Base-by-base conservation (phyloP, 129 eudicot genomes). In the Flaveria trinervia region DNA sequence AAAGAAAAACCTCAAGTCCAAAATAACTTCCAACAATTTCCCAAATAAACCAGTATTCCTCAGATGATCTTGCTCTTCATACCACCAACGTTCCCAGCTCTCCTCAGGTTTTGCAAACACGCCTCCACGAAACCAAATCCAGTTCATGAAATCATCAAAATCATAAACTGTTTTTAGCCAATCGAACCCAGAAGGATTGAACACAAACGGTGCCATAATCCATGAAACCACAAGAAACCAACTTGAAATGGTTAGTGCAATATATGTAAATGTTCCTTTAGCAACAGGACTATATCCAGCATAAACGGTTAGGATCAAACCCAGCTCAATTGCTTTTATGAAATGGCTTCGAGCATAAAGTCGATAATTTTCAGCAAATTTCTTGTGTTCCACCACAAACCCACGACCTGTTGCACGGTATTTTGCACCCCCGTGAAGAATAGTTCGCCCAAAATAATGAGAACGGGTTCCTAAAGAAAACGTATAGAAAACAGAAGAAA, bases 331-430 rank as follows among this genome's bases (percentile, higher is more conserved):
- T 13, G 92, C 98, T 85, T 93, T 93, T 59, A 90, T 86, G 76
- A 93, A 93, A 76, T 93, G 98, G 20, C 98, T 93, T 30, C 97
- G 97, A 23, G 98, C 97, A 78, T 82, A 93, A 22, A 93, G 78
- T 55, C 98, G 78, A 61, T 93, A 93, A 56, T 87, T 93, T 78
- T 93, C 97, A n/a, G 96, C 86, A 81, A 93, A 93, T 36, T 85
- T 76, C 85, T 90, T 93, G 70, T 93, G 98, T 79, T 93, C 86
- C 74, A 93, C 98, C n/a, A 93, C 97, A 84, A 93, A 93, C 60
- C 98, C 98, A 70, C 98, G 98, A n/a, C 98, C 98, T 16, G 98
- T 93, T 20, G 97, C 98, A 51, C 98, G 83, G 77, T 93, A 93
- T 78, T 93, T 93, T n/a, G 98, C 98, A 15, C 98, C 98, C 30